Base-by-base conservation (phyloP, 140 eudicot species). In the Senecio squalidus region DNA sequence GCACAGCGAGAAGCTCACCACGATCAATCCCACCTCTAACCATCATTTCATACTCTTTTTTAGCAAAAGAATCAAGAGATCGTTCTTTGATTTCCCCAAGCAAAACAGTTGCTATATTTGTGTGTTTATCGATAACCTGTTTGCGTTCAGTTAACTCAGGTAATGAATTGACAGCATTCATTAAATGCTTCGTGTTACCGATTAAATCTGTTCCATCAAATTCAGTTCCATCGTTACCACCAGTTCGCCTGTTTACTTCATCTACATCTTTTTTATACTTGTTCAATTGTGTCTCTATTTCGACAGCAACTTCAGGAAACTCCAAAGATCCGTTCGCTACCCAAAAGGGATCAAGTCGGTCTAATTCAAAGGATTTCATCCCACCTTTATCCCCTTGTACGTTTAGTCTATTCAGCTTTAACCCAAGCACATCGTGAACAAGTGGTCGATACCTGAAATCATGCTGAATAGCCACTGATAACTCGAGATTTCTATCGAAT, bases 71-170 rank as follows among this genome's bases (percentile, higher is more conserved):
- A 83, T 90, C 95, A 3, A 85, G 84, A 44, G 95, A 80, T 67
- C 97, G 64, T 41, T 83, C 97, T 79, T 90, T 85, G 62, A 85
- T 85, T 68, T 82, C 90, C 45, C 89, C 90, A 57, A 84, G 70
- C 75, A 84, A 76, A 5, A 76, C 97, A 4, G 92, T 89, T 5
- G 95, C 97, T 24, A 89, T 84, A 72, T 89, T 84, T 0, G 96
- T 88, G 77, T 88, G 96, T 75, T 84, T 88, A 61, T 88, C 94
- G n/a, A 88, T 88, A 65, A 78, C 82, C 47, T 85, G 82, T 73
- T 85, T 90, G 15, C 97, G 53, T 72, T 85, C 97, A 0, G 97
- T 90, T 71, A 90, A 67, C 78, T 90, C 95, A 0, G 97, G 95
- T 30, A 90, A 59, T 1, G 95, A 85, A 56, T 83, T 85, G 41